Evolutionary conservation across 441 rosid genomes (phyloP), one percentile per base, ranked within the genome.

Genomic region (Pelargonium exstipulatum): DNA sequence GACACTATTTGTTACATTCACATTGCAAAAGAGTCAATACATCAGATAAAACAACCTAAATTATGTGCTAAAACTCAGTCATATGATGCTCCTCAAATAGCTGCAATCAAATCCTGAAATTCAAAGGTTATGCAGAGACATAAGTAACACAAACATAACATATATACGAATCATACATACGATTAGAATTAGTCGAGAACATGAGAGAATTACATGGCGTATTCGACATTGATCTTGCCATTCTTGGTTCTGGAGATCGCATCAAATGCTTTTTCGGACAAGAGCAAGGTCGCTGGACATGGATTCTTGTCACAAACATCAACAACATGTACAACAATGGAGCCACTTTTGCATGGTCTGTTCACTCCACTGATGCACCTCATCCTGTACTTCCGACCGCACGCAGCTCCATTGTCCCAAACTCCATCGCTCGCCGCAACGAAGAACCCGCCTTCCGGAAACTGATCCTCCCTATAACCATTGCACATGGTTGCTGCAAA

Each of bases 301-400:
- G 60, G 60, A 53, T 16, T n/a, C 16, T 16, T 53, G 60, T 53
- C 22, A 9, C 60, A 53, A n/a, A 53, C 60, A 17, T 53, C 60
- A 16, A 53, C 60, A 2, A 53, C 60, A 8, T 53, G 60, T 4
- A 53, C 60, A 5, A 53, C 60, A 5, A 53, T 53, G 60, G 60
- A 53, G 22, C 60, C 60, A 4, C 60, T 22, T 16, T 20, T 53
- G 60, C 60, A 53, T 20, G 60, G 60, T 20, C 60, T 53, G 22
- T 53, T 53, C 22, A 53, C 60, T 53, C 60, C 60, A 9, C 60
- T 53, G 5, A 53, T 53, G 10, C 60, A 53, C 60, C 60, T 53
- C 60, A 53, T 53, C 60, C 60, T 53, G 60, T 53, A 53, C 2
- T 53, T 53, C 24, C 60, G 17, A n/a, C 60, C 60, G 24, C 60